A percentile compares a stretch with the other conserved stretches of the same genome.
phyloP scores from a whole-genome alignment of 306 rosid genomes.

The Luffa acutangula region DNA sequence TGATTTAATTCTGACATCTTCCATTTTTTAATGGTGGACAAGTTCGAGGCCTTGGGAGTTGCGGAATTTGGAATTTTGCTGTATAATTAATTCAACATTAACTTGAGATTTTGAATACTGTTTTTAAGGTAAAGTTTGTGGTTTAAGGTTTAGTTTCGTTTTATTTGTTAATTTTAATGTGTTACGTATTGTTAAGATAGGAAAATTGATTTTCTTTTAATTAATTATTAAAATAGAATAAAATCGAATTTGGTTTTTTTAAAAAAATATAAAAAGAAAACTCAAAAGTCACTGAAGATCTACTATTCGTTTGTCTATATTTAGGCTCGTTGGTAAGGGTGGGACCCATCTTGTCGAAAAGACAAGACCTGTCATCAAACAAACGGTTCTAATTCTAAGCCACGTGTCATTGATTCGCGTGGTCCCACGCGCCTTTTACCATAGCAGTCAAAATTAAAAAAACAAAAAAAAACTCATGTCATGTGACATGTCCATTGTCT shows the following conservation, averaged over 20 bases:
- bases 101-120: not conserved
- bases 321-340: not conserved
- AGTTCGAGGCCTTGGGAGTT: not conserved
- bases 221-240: no score
- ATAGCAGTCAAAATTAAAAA: no score
- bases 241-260: not conserved
- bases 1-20: not conserved
- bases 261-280: not conserved
- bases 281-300: not conserved
- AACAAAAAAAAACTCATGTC: not conserved
- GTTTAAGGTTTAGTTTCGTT: not conserved
- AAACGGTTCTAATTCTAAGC: not conserved
- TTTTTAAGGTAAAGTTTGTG: not conserved
- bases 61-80: not conserved
- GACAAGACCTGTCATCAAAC: not conserved
- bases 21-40: not conserved
- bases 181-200: no score
- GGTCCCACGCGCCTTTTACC: not conserved
- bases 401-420: not conserved
- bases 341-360: not conserved
- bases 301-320: not conserved
- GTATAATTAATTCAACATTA: not conserved
- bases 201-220: no score
- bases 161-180: no score
- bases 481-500: no score